Conservation (phyloP, 352 stramenopile species). For the Phytophthora quininea region DNA sequence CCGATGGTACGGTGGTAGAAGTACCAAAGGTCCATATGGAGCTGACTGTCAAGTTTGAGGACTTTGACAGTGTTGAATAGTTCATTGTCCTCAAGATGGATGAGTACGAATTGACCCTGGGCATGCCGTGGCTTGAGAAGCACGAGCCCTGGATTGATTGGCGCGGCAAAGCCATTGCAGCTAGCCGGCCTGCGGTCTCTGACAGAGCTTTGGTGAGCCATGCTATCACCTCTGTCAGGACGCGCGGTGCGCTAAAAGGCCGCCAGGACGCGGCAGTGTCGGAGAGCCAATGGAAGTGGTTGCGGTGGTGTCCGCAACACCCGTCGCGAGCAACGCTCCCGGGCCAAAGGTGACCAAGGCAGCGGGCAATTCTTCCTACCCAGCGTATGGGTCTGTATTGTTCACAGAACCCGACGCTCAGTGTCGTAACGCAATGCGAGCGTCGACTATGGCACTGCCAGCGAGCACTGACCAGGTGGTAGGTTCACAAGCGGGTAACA, state of each 20-base stretch:
- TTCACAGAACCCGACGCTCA: no score
- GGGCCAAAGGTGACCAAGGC: neutral
- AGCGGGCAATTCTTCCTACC: neutral
- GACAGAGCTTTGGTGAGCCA: slow-evolving; percentile 10
- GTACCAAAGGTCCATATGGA: slow-evolving; percentile 13
- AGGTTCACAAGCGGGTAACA: neutral
- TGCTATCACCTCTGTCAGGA: slow-evolving; percentile 8
- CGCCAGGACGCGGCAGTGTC: neutral
- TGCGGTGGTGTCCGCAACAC: neutral
- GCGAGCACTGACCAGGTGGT: neutral
- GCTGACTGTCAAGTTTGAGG: slow-evolving; percentile 6
- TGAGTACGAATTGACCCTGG: slow-evolving; percentile 26
- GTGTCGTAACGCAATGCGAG: neutral
- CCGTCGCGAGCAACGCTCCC: neutral
- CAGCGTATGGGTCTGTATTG: neutral
- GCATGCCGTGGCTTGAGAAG: slow-evolving; percentile 9
- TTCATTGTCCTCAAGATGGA: slow-evolving; percentile 15
- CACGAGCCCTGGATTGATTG: slow-evolving; percentile 25
- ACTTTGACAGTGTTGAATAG: slow-evolving; percentile 15
- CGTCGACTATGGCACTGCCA: neutral
- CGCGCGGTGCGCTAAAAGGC: neutral
- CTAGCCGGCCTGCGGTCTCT: neutral
- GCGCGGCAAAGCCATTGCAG: slow-evolving; percentile 1
- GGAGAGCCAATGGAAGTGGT: neutral
- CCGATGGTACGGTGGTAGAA: neutral